Conservation (phyloP, 2,329 filamentous ascomycete species). For the Cytospora piceae region DNA sequence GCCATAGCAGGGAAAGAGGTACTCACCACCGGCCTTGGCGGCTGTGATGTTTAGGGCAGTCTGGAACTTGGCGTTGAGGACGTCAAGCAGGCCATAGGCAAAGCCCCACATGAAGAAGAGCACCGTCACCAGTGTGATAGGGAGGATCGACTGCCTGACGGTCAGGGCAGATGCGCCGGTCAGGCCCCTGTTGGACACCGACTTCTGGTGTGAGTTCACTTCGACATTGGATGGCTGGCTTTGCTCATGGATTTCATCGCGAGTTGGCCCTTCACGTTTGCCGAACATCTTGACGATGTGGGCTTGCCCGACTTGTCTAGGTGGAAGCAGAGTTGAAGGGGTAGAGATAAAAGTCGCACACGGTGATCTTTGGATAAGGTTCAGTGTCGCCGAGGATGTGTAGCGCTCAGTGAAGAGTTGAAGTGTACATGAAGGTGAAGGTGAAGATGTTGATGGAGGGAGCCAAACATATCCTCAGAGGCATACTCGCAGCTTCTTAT, state of each 20-base stretch:
- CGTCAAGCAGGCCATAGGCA: slow-evolving; percentile 46
- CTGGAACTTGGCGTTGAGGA: slow-evolving; percentile 44
- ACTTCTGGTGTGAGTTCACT: slow-evolving; percentile 30
- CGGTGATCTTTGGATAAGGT: neutral
- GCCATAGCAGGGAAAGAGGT: neutral
- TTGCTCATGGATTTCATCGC: slow-evolving; percentile 32
- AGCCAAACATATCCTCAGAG: slow-evolving; percentile 4
- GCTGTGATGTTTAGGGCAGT: slow-evolving; percentile 32
- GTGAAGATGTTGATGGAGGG: neutral
- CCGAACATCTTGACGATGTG: slow-evolving; percentile 32
- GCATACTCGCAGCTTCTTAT: slow-evolving; percentile 14
- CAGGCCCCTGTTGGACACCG: slow-evolving; percentile 33
- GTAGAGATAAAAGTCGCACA: neutral
- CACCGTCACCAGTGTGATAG: slow-evolving; percentile 49
- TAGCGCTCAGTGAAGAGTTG: slow-evolving; percentile 9
- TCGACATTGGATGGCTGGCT: slow-evolving; percentile 31
- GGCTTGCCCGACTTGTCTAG: neutral
- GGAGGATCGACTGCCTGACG: slow-evolving; percentile 33
- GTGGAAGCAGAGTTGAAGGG: neutral
- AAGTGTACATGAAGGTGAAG: neutral
- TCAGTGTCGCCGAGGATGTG: neutral
- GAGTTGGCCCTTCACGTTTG: slow-evolving; percentile 32
- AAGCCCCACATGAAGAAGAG: slow-evolving; percentile 59
- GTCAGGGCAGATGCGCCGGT: slow-evolving; percentile 34
- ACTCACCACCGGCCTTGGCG: slow-evolving; percentile 31